Percentiles rank a stretch among this genome's conserved stretches.
Conservation (phyloP, 768 basidiomycete species). For the Clathrus columnatus region DNA sequence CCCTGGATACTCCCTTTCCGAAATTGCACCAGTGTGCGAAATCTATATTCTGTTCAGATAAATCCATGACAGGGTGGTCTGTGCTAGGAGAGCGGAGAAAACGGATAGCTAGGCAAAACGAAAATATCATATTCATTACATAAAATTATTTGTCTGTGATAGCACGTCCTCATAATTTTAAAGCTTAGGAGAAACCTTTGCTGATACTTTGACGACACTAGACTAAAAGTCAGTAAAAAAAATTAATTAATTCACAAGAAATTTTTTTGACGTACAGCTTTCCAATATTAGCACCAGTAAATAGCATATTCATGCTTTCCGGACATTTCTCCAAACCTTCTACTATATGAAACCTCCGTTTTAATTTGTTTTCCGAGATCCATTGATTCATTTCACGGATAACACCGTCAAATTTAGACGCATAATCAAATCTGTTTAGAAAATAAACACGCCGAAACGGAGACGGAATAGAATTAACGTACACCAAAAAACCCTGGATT, state of each 20-base stretch:
- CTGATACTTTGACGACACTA: conserved; percentile 52
- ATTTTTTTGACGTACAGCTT: conserved; percentile 45
- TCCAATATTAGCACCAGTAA: conserved; percentile 68
- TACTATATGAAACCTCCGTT: conserved; percentile 73
- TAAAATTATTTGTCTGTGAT: too few species aligned
- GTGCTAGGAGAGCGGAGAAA: too few species aligned
- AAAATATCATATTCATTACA: too few species aligned
- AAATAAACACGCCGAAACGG: not conserved
- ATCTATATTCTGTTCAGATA: too few species aligned
- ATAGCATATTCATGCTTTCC: conserved; percentile 59
- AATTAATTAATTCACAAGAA: not conserved
- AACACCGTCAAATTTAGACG: conserved; percentile 46
- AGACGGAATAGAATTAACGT: conserved; percentile 18
- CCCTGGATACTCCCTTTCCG: too few species aligned
- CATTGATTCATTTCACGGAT: conserved; percentile 46
- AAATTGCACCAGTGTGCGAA: too few species aligned
- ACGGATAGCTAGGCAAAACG: too few species aligned
- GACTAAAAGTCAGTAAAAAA: conserved; percentile 7
- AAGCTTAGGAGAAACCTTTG: conserved; percentile 21
- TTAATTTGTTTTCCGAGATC: conserved; percentile 60
- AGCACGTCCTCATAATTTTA: too few species aligned
- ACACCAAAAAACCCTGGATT: conserved; percentile 82
- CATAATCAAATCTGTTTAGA: conserved; percentile 63
- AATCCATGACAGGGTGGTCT: too few species aligned
- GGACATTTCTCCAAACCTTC: conserved; percentile 70